These are phyloP conservation scores for Solanum hybrid DNA, from an alignment of 305 asterid species.

Conservation along the genomic window DNA sequence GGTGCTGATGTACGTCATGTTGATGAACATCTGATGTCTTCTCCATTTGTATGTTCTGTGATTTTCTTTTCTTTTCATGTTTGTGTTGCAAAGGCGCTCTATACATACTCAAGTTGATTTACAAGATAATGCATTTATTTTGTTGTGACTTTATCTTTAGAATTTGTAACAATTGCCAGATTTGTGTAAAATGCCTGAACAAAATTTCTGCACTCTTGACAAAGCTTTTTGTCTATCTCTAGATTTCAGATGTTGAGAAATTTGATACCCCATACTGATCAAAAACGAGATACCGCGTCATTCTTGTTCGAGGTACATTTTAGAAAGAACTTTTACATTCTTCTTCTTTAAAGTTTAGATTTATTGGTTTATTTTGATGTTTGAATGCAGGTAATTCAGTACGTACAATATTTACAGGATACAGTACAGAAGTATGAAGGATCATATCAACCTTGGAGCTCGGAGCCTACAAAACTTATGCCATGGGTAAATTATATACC, in stretches of 20 bases:
- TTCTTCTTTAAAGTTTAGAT: background rate
- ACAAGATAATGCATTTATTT: background rate
- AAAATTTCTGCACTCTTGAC: background rate
- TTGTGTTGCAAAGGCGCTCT: background rate
- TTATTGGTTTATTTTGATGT: background rate
- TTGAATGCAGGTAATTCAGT: conserved; percentile 71
- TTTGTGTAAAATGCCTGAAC: background rate
- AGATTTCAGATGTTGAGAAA: conserved; percentile 84
- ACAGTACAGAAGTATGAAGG: conserved; percentile 79
- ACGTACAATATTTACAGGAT: conserved; percentile 74
- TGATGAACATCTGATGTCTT: background rate
- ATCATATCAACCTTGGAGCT: conserved; percentile 67
- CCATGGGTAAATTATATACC: conserved; percentile 64
- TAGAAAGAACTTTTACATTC: background rate
- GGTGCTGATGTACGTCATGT: background rate
- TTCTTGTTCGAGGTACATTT: conserved; percentile 55
- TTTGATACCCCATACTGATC: conserved; percentile 77
- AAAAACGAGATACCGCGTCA: conserved; percentile 84
- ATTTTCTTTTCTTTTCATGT: background rate
- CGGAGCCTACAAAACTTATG: conserved; percentile 87
- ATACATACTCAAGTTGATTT: background rate
- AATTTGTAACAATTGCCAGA: background rate
- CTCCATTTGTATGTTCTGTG: background rate
- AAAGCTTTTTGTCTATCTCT: conserved; percentile 6
- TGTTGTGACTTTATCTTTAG: background rate